Evolutionary conservation across 179 eudicot genomes (phyloP).

Genomic region (Silene noctiflora): DNA sequence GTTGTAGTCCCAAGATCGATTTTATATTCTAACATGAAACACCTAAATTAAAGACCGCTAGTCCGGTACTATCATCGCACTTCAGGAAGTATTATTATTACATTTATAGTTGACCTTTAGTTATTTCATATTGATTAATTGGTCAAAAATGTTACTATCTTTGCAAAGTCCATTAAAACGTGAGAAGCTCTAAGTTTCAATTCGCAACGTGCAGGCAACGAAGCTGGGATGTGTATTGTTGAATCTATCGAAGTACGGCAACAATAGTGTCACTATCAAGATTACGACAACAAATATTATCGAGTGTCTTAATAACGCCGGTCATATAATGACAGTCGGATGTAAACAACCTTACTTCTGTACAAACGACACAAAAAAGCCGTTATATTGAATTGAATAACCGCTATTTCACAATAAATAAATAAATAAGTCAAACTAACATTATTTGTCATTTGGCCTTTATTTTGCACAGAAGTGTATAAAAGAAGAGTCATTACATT

Average conservation of each 20-base stretch:
- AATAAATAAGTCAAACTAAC: background rate
- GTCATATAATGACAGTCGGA: background rate
- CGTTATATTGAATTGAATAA: too few species aligned
- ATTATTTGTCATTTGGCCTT: background rate
- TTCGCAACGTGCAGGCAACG: constrained; percentile 26
- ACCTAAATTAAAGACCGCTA: too few species aligned
- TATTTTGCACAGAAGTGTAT: background rate
- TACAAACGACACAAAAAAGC: too few species aligned
- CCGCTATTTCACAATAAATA: too few species aligned
- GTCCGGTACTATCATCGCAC: too few species aligned
- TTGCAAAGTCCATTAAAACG: constrained; percentile 12
- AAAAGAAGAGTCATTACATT: background rate
- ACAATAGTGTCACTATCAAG: constrained; percentile 15
- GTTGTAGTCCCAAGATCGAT: too few species aligned
- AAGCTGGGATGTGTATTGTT: background rate
- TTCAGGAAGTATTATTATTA: too few species aligned
- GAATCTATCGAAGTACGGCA: background rate
- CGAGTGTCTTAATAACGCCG: background rate
- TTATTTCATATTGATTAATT: background rate
- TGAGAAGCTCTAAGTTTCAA: constrained; percentile 25
- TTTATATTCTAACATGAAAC: too few species aligned
- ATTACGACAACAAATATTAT: too few species aligned
- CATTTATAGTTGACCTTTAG: background rate
- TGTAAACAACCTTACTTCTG: too few species aligned
- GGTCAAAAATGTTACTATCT: background rate